Base-by-base conservation (phyloP, 2,329 filamentous ascomycete genomes). In the Ceratocystiopsis sp. region DNA sequence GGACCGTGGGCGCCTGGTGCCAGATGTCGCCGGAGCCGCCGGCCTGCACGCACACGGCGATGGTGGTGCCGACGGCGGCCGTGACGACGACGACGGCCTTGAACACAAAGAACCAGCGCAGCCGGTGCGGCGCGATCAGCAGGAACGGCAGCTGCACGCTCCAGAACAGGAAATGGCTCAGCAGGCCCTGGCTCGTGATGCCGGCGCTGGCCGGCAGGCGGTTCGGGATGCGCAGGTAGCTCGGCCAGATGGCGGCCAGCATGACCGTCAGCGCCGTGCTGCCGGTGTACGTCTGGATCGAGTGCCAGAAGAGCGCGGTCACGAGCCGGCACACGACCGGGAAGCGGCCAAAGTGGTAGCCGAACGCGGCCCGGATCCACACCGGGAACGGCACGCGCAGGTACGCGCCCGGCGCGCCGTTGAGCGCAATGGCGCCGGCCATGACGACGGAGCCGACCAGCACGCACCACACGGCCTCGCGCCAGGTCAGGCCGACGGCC, bases 401-500 rank as follows among this genome's bases (percentile, higher is more conserved):
- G 41, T 60, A 59, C 6, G 63, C 61, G 15, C 63, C 62, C 42
- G 62, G 62, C 8, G 62, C 61, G 21, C 63, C 63, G 47, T 67
- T 65, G n/a, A 66, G 54, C 10, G 64, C 61, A 51, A 66, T 60
- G 11, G 63, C 59, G 16, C 74, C 66, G 9, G 72, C 68, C 25
- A 75, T 72, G 49, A 73, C 76, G 14, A 69, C 61, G n/a, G 69
- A 67, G 33, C 78, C 76, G 14, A 78, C 70, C 38, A 65, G 46
- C 50, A 66, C 73, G 38, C 56, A 54, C 19, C 56, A 57, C 41
- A 72, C 59, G 1, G 67, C 66, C 51, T 76, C 72, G 38, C 48
- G 45, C 50, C 51, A 41, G 3, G 40, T 41, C 10, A 41, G 19
- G 34, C 40, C 40, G 19, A 41, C 18, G 18, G 40, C 40, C 15